Evolutionary conservation across 2,329 filamentous ascomycete species (phyloP).

Genomic region (Sphaceloma murrayae): DNA sequence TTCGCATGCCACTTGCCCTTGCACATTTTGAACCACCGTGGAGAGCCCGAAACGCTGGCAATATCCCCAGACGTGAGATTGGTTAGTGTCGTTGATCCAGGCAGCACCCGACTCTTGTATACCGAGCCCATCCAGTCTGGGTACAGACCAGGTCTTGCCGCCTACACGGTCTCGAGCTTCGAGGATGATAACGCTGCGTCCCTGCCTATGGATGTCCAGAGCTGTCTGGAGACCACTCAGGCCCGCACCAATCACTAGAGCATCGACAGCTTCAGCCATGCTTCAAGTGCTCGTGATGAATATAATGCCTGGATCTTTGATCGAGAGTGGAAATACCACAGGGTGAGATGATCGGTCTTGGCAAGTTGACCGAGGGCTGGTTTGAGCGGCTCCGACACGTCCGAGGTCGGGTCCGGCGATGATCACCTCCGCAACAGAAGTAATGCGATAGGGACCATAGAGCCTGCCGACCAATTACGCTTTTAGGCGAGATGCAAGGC

Average conservation of each 20-base stretch:
- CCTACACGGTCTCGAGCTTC: slow-evolving; percentile 30
- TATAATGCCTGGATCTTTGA: too few relatives aligned
- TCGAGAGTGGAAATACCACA: too few relatives aligned
- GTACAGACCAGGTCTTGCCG: slow-evolving; percentile 40
- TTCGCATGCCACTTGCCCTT: slow-evolving; percentile 38
- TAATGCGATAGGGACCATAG: too few relatives aligned
- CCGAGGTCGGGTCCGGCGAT: too few relatives aligned
- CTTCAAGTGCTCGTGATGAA: neutral
- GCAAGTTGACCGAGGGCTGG: too few relatives aligned
- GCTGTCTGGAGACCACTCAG: slow-evolving; percentile 27
- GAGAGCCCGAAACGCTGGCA: slow-evolving; percentile 36
- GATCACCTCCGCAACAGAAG: too few relatives aligned
- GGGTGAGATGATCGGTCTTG: too few relatives aligned
- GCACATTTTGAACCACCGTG: slow-evolving; percentile 40
- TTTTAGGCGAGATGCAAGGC: too few relatives aligned
- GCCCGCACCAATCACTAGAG: slow-evolving; percentile 28
- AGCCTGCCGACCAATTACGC: too few relatives aligned
- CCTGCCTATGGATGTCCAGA: slow-evolving; percentile 23
- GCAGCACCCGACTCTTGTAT: slow-evolving; percentile 46
- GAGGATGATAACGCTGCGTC: slow-evolving; percentile 25
- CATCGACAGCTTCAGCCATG: slow-evolving; percentile 21
- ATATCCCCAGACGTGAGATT: slow-evolving; percentile 38
- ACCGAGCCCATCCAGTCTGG: slow-evolving; percentile 29
- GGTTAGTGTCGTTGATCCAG: slow-evolving; percentile 51
- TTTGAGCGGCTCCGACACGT: too few relatives aligned